Base-by-base conservation (phyloP, 495 filamentous ascomycete species). In the Rhizodiscina lignyota region DNA sequence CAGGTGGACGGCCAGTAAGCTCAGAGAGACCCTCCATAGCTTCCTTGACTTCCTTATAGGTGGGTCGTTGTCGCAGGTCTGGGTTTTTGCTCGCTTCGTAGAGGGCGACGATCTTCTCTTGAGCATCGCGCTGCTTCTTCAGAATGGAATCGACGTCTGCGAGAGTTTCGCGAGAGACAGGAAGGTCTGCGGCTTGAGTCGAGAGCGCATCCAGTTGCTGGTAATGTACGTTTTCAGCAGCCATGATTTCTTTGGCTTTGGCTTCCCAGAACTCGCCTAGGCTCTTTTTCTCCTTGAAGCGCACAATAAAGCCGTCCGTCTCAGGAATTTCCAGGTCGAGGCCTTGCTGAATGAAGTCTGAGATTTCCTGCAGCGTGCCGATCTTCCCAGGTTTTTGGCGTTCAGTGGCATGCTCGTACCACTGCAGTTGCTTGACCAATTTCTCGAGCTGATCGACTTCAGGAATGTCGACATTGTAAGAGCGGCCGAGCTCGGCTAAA, bases 91-190 rank as follows among this genome's bases (percentile, higher is more conserved):
- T 85, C 35, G 74, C 72, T 29, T 87, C 75, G 41, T 75, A 85
- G 1, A 96, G 58, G 18, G 74, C 70, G 31, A 82, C 58, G 32
- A 96, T 91, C 48, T 83, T 78, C 24, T 78, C 74, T 50, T 93
- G 85, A 1, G 86, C 84, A 52, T 96, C 89, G 32, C 91, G 78
- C 52, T 99, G 89, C 59, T 94, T 96, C 50, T 83, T 83, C 39
- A 99, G 64, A 39, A 94, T 94, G 35, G 82, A 78, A 48, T 99
- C 91, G 29, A 99, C 79, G 10, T 69, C 68, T 13, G 76, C 72
- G 10, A 92, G 63, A 0, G 84, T 94, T 22, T 87, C 78, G 4
- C 74, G 59, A 1, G 77, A 76, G 20, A 96, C 84, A 0, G 89
- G 89, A 29, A 94, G 67, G 4, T 66, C 65, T 23, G 72, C 70